Evolutionary conservation across 2,329 filamentous ascomycete species (phyloP), one percentile per base, ranked within the genome.

Genomic region (Conoideocrella luteorostrata): DNA sequence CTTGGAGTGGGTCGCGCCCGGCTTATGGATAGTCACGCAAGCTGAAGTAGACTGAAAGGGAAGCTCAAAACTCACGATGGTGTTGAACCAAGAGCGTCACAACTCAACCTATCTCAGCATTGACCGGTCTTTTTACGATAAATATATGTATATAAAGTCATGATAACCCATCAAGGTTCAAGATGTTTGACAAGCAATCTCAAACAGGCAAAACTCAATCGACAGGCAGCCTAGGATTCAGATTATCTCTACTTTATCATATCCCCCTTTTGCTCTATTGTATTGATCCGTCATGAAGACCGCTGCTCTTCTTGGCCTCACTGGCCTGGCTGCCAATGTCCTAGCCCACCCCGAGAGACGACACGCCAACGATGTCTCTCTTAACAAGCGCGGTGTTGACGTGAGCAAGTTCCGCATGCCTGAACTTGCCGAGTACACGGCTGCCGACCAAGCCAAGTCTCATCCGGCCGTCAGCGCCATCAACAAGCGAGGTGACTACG

Each of bases 401-500:
- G 36, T 66, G 26, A 53, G 57, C 23, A 52, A 58, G 22, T 66
- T 59, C 50, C 54, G 56, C 33, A 48, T 66, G 43, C 57, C 59
- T 0, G 54, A 55, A 6, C 48, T 59, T 17, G 52, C 62, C 5
- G 50, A 57, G 15, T 66, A 66, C 33, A 52, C 54, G 2, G 15
- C 48, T 15, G 49, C 53, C 7, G 45, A 52, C 1, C 33, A 52
- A 6, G 48, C 57, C 10, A 41, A 51, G 13, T 48, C 52, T 7
- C 28, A 42, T 5, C 47, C 51, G 20, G 39, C 50, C 9, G 44
- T 61, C 28, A 58, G 57, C 45, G 36, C 43, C 13, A 30, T 53
- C 15, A 34, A 46, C 9, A 57, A 52, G 45, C 58, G 62, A 28
- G 61, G 52, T 7, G 57, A 60, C 22, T 72, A 71, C 39, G 59